Base-by-base conservation (phyloP, 2,329 filamentous ascomycete species). In the Aspergillus amoenus region DNA sequence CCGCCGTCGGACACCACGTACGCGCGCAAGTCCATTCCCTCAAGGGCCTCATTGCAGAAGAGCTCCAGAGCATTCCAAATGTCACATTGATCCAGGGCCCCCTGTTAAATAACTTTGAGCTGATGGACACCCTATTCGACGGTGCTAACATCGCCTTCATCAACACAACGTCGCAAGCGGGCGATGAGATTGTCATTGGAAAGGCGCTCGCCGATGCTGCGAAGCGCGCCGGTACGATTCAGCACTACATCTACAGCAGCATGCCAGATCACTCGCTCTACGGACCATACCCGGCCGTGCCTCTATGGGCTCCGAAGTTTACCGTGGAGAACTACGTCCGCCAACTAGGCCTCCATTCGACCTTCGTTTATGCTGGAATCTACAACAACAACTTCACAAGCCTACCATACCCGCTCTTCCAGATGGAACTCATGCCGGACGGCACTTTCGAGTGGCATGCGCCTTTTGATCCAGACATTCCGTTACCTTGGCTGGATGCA, bases 301-400 rank as follows among this genome's bases (percentile, higher is more conserved):
- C 94, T 0, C 83, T 96, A 52, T 99, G 94, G 93, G 87, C 90
- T 4, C 88, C 88, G 60, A 99, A 99, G 76, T 92, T 95, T 75
- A 88, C 90, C 49, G 89, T 97, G 42, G 94, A 97, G 76, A 89
- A 94, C 54, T 96, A 97, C 73, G 84, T 97, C 51, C 86, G 90
- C 57, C 85, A 91, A 70, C 84, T 96, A 41, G 87, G 87, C 9
- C 81, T 97, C 11, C 91, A 91, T 0, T 87, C 93, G 1, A 97
- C 93, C 0, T 97, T 96, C 73, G 88, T 97, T 63, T 97, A 97
- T 75, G 91, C 93, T 9, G 94, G 93, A 58, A 97, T 97, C 67
- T 99, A 97, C 81, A 96, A 97, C 81, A 97, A 97, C 77, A 97
- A 99, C 73, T 99, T 97, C 76, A 97, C 93, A 30, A 94, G 90